A percentile compares a stretch with the other conserved stretches of the same genome.
These are phyloP conservation scores for Teratosphaeria pseudoeucalypti DNA, from an alignment of 2,329 filamentous ascomycete genomes.

Conservation along the genomic window DNA sequence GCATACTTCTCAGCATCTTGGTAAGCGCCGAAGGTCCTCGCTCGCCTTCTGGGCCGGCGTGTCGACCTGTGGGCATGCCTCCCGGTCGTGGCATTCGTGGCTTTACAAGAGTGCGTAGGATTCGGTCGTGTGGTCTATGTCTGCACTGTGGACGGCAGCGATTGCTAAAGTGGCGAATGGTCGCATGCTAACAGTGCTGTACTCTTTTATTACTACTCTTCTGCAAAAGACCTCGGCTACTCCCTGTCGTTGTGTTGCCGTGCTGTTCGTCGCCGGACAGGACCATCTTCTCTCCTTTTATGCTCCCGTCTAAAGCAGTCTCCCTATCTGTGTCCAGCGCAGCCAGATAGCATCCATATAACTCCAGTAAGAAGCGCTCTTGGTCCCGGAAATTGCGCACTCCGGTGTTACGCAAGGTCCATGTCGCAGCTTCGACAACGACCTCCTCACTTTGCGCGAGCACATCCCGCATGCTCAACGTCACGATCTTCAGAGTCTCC, in stretches of 20 bases:
- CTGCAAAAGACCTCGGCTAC: not conserved
- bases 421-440: not conserved
- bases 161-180: no score
- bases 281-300: not conserved
- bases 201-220: no score
- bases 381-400: not conserved
- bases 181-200: no score
- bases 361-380: constrained; percentile 2
- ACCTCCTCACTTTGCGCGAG: not conserved
- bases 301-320: not conserved
- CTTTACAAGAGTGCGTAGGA: no score
- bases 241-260: not conserved
- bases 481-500: not conserved
- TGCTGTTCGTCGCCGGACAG: not conserved
- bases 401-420: not conserved
- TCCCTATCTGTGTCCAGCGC: not conserved
- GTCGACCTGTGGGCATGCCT: no score
- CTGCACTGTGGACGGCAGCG: no score
- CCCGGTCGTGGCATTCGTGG: no score
- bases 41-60: no score
- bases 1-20: no score
- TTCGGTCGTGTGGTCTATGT: no score
- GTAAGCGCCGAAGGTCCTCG: no score
- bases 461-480: not conserved
- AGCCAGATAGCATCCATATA: constrained; percentile 7